Base-by-base conservation (phyloP, 2,329 filamentous ascomycete species). In the Conoideocrella luteorostrata region DNA sequence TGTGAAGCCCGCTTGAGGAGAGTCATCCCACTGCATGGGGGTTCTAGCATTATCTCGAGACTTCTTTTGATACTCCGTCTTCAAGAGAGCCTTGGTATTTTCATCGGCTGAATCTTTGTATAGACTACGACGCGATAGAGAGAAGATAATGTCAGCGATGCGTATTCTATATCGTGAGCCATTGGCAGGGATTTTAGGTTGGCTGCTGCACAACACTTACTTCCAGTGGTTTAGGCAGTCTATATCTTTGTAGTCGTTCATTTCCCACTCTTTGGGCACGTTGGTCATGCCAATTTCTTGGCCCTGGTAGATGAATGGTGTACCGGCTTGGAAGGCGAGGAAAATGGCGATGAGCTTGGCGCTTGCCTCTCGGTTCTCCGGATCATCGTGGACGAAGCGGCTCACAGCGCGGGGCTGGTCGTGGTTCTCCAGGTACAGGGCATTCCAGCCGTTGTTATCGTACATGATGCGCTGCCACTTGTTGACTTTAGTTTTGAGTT, bases 1-100 rank as follows among this genome's bases (percentile, higher is more conserved):
- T 1, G 81, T 80, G 64, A 88, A 89, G 10, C 85, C 84, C 0
- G 70, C 82, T 47, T 87, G 74, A 0, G 64, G 55, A 1, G 63
- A 66, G n/a, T 61, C 55, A 48, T 79, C 71, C 84, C 85, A 89
- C 56, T 87, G 83, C 61, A 89, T 81, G 0, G 84, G 84, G 1
- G 81, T 80, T 36, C 85, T 72, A 7, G 78, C 79, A 59, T 89
- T 85, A 60, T 89, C 85, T 18, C 84, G 64, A 7, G 74, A 78
- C 56, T 80, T 78, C 50, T 71, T 67, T 47, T 77, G 73, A 54
- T 81, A 69, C n/a, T 76, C 68, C 7, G 51, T 49, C 47, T 48
- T 68, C 52, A 60, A 60, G 17, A 61, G 56, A 7, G 60, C 55
- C 26, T 67, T 59, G 24, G 63, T 62, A 40, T 65, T 58, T 41